These are phyloP conservation scores for Glaciozyma martinii DNA, from an alignment of 768 basidiomycete species.

Conservation along the genomic window DNA sequence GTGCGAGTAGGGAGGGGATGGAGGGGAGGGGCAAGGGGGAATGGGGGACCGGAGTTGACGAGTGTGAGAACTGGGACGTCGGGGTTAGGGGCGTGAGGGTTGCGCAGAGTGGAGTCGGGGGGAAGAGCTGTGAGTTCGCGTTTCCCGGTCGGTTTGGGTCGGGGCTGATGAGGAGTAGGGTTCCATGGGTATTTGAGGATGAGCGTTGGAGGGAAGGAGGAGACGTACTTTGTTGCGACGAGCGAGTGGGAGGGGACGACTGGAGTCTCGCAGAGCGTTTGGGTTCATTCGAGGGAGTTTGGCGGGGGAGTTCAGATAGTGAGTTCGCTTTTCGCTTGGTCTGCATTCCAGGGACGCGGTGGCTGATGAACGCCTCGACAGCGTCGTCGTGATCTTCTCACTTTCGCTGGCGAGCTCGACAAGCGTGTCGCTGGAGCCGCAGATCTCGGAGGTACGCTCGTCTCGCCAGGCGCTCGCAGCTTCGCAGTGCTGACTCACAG, in stretches of 20 bases:
- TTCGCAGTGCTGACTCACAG: not conserved
- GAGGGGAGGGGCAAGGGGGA: not conserved
- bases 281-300: not conserved
- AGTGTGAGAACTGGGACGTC: not conserved
- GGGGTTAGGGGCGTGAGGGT: not conserved
- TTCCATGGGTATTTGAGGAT: not conserved
- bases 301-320: not conserved
- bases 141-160: no score
- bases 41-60: not conserved
- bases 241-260: not conserved
- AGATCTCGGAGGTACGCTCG: not conserved
- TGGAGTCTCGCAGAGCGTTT: not conserved
- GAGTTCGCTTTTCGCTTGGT: not conserved
- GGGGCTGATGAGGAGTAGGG: not conserved
- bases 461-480: not conserved
- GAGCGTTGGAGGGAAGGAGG: not conserved
- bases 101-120: not conserved
- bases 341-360: not conserved
- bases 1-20: not conserved
- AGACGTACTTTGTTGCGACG: not conserved
- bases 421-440: not conserved
- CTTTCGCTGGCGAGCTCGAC: not conserved
- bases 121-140: not conserved
- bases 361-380: not conserved
- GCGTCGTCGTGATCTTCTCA: not conserved